Evolutionary conservation across 495 filamentous ascomycete genomes (phyloP).

Genomic region (Neurospora sp.): DNA sequence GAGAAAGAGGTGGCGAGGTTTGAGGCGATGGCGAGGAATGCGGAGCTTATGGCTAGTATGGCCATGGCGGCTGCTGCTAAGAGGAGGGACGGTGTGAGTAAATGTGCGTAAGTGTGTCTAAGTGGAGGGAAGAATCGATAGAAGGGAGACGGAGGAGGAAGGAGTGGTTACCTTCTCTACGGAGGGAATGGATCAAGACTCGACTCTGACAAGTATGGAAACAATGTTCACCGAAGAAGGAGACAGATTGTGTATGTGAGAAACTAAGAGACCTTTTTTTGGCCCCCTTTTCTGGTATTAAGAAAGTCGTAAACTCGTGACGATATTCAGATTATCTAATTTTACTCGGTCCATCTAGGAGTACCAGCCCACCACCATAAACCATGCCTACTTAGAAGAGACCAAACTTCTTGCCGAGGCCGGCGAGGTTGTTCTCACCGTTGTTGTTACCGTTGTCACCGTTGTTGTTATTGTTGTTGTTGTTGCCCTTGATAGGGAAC

Average conservation of each 20-base stretch:
- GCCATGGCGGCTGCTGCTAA: neutral
- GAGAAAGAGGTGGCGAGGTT: neutral
- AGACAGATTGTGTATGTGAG: neutral
- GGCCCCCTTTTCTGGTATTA: neutral
- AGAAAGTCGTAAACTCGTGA: neutral
- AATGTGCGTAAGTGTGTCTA: too few relatives aligned
- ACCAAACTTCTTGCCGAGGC: neutral
- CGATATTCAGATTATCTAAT: neutral
- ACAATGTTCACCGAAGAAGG: neutral
- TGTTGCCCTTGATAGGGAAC: slow-evolving; percentile 43
- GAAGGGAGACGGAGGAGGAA: too few relatives aligned
- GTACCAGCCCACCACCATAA: neutral
- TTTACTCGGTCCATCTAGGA: neutral
- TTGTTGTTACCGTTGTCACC: neutral
- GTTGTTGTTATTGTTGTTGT: neutral
- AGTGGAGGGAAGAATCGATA: too few relatives aligned
- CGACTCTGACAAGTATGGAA: too few relatives aligned
- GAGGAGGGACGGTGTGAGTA: too few relatives aligned
- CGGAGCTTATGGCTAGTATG: neutral
- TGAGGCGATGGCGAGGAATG: neutral
- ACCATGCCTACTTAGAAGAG: neutral
- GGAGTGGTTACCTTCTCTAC: too few relatives aligned
- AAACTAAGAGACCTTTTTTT: neutral
- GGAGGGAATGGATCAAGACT: too few relatives aligned
- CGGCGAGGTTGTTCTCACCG: neutral